A percentile compares a stretch with the other conserved stretches of the same genome.
These are phyloP conservation scores for Cryptococcus maquisensis DNA, from an alignment of 1,284 basidiomycete genomes.

Conservation along the genomic window DNA sequence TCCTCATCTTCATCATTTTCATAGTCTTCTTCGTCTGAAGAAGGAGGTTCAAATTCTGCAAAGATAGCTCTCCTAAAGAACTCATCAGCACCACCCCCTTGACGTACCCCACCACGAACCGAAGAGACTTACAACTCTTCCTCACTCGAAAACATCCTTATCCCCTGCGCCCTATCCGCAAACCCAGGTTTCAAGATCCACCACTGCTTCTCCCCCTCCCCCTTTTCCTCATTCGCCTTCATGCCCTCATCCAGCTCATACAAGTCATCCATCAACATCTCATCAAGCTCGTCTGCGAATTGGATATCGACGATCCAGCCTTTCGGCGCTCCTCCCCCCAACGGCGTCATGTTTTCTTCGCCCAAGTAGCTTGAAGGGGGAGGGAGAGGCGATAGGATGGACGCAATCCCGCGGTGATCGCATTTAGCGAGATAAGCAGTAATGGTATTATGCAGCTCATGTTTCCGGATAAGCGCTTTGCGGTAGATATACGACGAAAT, in stretches of 20 bases:
- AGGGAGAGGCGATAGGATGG: slow-evolving; percentile 8
- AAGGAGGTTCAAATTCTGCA: slow-evolving; percentile 69
- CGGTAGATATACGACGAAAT: slow-evolving; percentile 85
- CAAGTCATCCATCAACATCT: slow-evolving; percentile 87
- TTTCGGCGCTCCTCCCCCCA: slow-evolving; percentile 61
- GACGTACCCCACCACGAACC: not conserved
- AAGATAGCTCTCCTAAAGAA: slow-evolving; percentile 61
- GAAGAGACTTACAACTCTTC: slow-evolving; percentile 55
- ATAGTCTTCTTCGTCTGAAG: slow-evolving; percentile 37
- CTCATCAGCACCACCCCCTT: not conserved
- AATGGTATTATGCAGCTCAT: slow-evolving; percentile 77
- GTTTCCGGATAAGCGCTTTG: slow-evolving; percentile 91
- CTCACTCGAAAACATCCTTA: slow-evolving; percentile 80
- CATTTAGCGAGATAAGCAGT: slow-evolving; percentile 71
- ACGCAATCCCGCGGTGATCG: slow-evolving; percentile 33
- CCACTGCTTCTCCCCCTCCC: slow-evolving; percentile 54
- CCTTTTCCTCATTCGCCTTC: slow-evolving; percentile 47
- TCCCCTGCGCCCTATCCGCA: slow-evolving; percentile 93
- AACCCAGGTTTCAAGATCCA: slow-evolving; percentile 97
- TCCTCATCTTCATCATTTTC: slow-evolving; percentile 28
- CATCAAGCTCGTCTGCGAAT: slow-evolving; percentile 92
- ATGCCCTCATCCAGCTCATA: slow-evolving; percentile 75
- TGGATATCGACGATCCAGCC: slow-evolving; percentile 88
- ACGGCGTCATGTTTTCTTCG: slow-evolving; percentile 11
- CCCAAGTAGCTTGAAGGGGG: not conserved